Evolutionary conservation across 2,329 filamentous ascomycete genomes (phyloP), one percentile per base, ranked within the genome.

Genomic region (Aurifilum marmelostoma): DNA sequence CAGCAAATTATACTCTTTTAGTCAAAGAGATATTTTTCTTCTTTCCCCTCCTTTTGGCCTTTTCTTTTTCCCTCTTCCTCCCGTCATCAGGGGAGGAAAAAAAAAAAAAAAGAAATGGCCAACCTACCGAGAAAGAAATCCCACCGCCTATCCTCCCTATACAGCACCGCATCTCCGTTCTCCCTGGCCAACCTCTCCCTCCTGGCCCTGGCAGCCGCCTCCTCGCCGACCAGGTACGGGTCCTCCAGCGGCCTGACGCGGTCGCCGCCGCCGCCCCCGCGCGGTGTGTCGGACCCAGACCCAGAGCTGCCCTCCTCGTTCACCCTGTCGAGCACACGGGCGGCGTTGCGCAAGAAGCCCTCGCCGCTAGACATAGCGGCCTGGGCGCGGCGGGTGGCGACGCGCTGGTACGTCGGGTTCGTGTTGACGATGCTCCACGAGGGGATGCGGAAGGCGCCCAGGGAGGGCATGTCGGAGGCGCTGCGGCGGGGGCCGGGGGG

Each of bases 141-240:
- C 87, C 87, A 89, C 62, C 86, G 81, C 69, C 81, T 80, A 72
- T 89, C 86, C 78, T 90, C 87, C 41, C 82, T 80, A 58, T 85
- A 77, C 67, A 91, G 78, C 56, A 88, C 78, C 69, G 87, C 86
- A 34, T 85, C 84, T 0, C 83, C 83, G 52, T 81, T 83, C 78
- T 90, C 85, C 65, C 84, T 80, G n/a, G 83, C 83, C 37, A 90
- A 77, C 71, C 89, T 82, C 74, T 87, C 86, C n/a, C 80, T 78
- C 58, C 87, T 82, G 9, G 88, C 88, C 71, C 83, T 78, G 12
- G 82, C 81, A 2, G 90, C 90, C 3, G 89, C 89, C 64, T 84
- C 83, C 78, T 91, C 89, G 43, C 90, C 90, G 1, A 92, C 90
- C 12, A 92, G 80, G 68, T 89, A 84, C 0, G 89, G 89, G 72